Evolutionary conservation across 805 yeast species (phyloP), one percentile per base, ranked within the genome.

Genomic region (Phaffomyces thermotolerans): DNA sequence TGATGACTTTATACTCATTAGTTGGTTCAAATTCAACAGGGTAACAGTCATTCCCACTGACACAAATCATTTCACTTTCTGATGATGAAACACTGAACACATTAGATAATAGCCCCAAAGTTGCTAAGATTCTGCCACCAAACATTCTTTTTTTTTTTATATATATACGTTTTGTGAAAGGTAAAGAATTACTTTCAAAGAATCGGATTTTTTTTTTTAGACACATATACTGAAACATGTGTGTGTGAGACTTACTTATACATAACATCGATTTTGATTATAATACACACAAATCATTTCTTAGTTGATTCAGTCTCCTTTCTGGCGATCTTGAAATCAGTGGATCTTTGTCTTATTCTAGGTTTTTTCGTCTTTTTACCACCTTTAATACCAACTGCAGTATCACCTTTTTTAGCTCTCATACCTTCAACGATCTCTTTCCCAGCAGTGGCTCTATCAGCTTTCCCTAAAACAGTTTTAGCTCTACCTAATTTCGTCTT

Each of bases 401-500:
- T 68, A 42, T 70, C 76, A 24, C 87, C 89, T 63, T 82, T 83
- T 46, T 69, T 65, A 14, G 96, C 89, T 68, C 95, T 78, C 43
- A 74, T 67, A 50, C 96, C 96, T 67, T 88, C 96, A 6, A 70
- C 56, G 46, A 77, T 59, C 41, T 66, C 54, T 50, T 69, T 68
- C 40, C 91, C 91, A 8, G 79, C 75, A 20, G 82, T 72, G 31
- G 83, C 74, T 54, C 84, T 76, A 59, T 86, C 96, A 42, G 89
- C 85, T 59, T 81, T 86, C 41, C 91, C 91, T 37, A 89, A 69
- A 4, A 84, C 71, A 44, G 77, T 72, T 56, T 74, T 75, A 18
- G 93, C 95, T 62, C 96, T 76, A 32, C 96, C 96, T 33, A 86
- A 63, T 54, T 76, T 76, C 14, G 95, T 83, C 63, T 73, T 84